These are phyloP conservation scores for Ceratocystis ficicola DNA, from an alignment of 2,329 filamentous ascomycete genomes.

Conservation along the genomic window DNA sequence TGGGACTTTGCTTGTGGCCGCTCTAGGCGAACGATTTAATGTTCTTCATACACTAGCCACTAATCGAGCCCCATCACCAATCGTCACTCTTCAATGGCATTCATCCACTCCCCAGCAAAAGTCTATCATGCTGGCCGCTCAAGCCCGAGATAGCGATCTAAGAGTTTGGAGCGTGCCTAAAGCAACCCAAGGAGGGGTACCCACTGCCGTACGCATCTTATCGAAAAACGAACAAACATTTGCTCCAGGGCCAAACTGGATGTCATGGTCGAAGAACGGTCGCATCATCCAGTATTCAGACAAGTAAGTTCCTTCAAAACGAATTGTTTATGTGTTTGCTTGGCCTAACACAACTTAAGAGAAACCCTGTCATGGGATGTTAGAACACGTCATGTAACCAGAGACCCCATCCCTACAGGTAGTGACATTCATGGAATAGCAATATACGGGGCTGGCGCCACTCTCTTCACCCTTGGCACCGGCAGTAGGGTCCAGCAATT, in stretches of 20 bases:
- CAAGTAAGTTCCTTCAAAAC: slow-evolving; percentile 52
- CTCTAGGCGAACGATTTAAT: slow-evolving; percentile 79
- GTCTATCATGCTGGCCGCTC: slow-evolving; percentile 92
- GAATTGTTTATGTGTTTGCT: neutral
- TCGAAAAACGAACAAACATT: slow-evolving; percentile 56
- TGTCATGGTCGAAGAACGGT: slow-evolving; percentile 96
- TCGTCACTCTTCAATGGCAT: slow-evolving; percentile 85
- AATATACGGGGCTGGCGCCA: slow-evolving; percentile 81
- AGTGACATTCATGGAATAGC: slow-evolving; percentile 71
- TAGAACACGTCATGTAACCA: slow-evolving; percentile 90
- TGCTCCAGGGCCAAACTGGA: slow-evolving; percentile 75
- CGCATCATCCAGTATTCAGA: slow-evolving; percentile 87
- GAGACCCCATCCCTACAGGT: slow-evolving; percentile 73
- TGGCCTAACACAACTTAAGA: slow-evolving; percentile 21
- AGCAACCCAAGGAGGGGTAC: slow-evolving; percentile 56
- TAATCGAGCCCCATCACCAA: slow-evolving; percentile 69
- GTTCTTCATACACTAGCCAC: slow-evolving; percentile 88
- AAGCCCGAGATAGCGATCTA: slow-evolving; percentile 82
- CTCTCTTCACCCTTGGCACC: slow-evolving; percentile 76
- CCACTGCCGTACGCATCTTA: slow-evolving; percentile 78
- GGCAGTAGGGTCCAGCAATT: slow-evolving; percentile 91
- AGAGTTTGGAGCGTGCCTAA: slow-evolving; percentile 96
- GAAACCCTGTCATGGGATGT: slow-evolving; percentile 96
- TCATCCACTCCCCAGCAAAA: slow-evolving; percentile 91
- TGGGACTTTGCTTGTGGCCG: slow-evolving; percentile 82